Evolutionary conservation across 495 filamentous ascomycete species (phyloP).

Genomic region (Usnea hakonensis): DNA sequence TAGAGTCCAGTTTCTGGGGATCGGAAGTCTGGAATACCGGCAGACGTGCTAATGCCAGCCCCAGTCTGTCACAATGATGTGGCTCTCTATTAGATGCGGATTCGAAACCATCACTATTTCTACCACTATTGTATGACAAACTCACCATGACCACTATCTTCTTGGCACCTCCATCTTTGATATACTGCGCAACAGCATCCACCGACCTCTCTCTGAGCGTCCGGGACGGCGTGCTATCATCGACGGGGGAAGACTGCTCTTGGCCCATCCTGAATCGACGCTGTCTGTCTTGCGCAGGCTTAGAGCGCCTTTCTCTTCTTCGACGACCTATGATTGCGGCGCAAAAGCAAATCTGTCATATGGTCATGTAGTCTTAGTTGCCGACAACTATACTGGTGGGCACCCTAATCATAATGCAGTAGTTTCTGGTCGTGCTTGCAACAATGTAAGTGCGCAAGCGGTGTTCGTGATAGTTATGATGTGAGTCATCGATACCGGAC

Average conservation of each 20-base stretch:
- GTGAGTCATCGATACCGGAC: no score
- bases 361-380: no score
- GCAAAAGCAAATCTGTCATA: not conserved
- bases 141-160: constrained; percentile 71
- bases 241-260: constrained; percentile 55
- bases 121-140: not conserved
- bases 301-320: constrained; percentile 28
- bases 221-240: constrained; percentile 54
- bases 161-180: constrained; percentile 56
- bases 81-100: not conserved
- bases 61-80: constrained; percentile 32
- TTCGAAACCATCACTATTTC: not conserved
- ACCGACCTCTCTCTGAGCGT: constrained; percentile 61
- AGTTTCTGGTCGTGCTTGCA: no score
- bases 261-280: constrained; percentile 54
- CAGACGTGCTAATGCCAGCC: constrained; percentile 60
- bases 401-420: no score
- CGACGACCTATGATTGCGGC: constrained; percentile 32
- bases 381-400: no score
- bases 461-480: no score
- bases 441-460: no score
- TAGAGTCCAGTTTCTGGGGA: constrained; percentile 83
- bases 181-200: constrained; percentile 64
- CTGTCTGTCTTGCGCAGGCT: constrained; percentile 22
- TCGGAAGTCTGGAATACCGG: constrained; percentile 86